Conservation (phyloP, 2,329 filamentous ascomycete genomes). For the Chrysoporthe austroafricana region DNA sequence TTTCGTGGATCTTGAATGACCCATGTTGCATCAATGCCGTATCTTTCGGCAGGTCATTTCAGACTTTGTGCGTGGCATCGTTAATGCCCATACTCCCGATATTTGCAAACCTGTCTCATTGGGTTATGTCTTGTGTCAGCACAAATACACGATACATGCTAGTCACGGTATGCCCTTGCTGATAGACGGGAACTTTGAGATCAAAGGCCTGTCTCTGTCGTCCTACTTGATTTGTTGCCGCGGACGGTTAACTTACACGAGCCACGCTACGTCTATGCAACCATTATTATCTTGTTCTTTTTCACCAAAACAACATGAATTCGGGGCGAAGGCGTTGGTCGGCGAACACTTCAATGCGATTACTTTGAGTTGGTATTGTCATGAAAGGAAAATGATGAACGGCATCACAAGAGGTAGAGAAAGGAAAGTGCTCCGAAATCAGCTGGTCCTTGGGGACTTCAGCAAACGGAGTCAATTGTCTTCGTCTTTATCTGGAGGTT, state of each 20-base stretch:
- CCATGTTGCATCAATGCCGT: background rate
- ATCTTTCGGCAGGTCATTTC: background rate
- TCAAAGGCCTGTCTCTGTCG: background rate
- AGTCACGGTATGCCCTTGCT: background rate
- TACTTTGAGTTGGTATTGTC: background rate
- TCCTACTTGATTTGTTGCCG: background rate
- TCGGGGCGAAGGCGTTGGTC: background rate
- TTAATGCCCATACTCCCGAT: background rate
- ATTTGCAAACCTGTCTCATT: background rate
- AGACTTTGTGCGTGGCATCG: background rate
- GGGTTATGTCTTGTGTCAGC: background rate
- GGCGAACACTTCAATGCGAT: background rate
- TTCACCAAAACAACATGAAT: background rate
- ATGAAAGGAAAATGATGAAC: background rate
- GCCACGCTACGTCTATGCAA: background rate
- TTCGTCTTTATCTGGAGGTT: background rate
- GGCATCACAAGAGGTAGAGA: background rate
- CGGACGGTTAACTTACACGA: background rate
- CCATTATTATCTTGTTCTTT: too few species aligned
- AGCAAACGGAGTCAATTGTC: background rate
- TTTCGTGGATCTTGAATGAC: conserved; percentile 69
- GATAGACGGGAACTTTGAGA: background rate
- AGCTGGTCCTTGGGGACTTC: background rate
- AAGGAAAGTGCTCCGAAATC: background rate
- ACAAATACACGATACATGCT: background rate